A percentile compares a stretch with the other conserved stretches of the same genome.
phyloP scores from a whole-genome alignment of 306 rosid genomes.

The Alnus glutinosa region DNA sequence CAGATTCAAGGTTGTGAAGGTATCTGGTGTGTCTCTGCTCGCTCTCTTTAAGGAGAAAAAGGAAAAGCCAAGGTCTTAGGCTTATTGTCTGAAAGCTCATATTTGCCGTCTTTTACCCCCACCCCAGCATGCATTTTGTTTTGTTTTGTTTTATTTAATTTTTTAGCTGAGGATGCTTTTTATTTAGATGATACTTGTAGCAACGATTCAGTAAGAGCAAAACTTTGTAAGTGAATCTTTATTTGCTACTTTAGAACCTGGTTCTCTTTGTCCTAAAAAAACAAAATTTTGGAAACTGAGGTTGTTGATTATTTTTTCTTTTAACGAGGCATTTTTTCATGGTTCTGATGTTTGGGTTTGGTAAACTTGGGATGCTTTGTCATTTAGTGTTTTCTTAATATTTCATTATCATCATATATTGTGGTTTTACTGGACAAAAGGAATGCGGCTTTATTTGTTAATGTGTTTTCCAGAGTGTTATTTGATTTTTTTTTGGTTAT shows the following conservation, averaged over 20 bases:
- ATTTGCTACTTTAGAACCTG: background rate
- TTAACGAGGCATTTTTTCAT: background rate
- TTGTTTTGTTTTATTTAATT: background rate
- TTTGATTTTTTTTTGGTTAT: too few relatives aligned
- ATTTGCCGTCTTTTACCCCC: too few relatives aligned
- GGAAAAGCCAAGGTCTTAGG: constrained; percentile 79
- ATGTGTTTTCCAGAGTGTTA: too few relatives aligned
- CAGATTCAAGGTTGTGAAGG: constrained; percentile 76
- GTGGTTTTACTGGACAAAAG: background rate
- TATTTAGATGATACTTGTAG: background rate
- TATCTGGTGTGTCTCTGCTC: constrained; percentile 64
- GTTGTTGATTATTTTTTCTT: background rate
- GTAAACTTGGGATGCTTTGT: background rate
- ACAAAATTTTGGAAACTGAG: constrained; percentile 7
- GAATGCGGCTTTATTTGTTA: too few relatives aligned
- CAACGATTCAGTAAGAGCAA: background rate
- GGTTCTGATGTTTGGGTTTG: background rate
- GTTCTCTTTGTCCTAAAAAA: background rate
- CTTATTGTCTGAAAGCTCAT: background rate
- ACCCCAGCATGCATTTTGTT: too few relatives aligned
- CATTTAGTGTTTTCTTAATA: background rate
- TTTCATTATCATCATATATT: background rate
- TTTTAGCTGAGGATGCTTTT: background rate
- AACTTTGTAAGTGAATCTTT: background rate
- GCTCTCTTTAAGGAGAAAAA: constrained; percentile 88